Conservation (phyloP, 495 filamentous ascomycete genomes). For the Penicillium tannophilum region DNA sequence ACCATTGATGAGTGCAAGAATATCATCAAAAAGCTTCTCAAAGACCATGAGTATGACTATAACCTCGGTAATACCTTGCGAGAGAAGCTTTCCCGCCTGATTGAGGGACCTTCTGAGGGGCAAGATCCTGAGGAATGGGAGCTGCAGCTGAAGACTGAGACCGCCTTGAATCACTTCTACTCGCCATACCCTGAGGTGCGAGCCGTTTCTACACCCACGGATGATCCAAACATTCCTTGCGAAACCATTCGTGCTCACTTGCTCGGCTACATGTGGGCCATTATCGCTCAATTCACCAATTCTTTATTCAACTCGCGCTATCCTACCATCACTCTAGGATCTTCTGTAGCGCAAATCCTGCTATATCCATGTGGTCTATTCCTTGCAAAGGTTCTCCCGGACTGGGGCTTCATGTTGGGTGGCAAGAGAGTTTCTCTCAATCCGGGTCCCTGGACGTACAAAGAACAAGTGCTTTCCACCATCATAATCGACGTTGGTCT, state of each 20-base stretch:
- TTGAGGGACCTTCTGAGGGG: conserved; percentile 3
- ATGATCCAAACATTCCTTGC: conserved; percentile 1
- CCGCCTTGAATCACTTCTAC: conserved; percentile 2
- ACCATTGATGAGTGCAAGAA: neutral
- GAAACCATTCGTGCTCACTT: conserved; percentile 3
- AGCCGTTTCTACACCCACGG: neutral
- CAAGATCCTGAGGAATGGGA: conserved; percentile 3
- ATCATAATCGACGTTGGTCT: conserved; percentile 4
- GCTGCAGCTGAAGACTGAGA: conserved; percentile 5
- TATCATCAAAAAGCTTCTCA: neutral
- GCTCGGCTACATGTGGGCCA: conserved; percentile 1
- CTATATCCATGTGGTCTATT: conserved; percentile 2
- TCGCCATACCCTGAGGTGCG: conserved; percentile 4
- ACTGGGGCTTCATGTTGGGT: neutral
- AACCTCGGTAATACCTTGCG: neutral
- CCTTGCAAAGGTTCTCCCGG: neutral
- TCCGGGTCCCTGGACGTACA: conserved; percentile 1
- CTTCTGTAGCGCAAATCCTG: neutral
- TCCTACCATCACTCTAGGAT: neutral
- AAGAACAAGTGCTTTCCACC: neutral
- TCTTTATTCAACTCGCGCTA: neutral
- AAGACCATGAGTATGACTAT: conserved; percentile 1
- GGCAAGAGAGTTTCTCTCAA: conserved; percentile 4
- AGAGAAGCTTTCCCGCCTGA: neutral
- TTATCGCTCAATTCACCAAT: conserved; percentile 1